Evolutionary conservation across 2,329 filamentous ascomycete genomes (phyloP).

Genomic region (Chrysoporthe austroafricana): DNA sequence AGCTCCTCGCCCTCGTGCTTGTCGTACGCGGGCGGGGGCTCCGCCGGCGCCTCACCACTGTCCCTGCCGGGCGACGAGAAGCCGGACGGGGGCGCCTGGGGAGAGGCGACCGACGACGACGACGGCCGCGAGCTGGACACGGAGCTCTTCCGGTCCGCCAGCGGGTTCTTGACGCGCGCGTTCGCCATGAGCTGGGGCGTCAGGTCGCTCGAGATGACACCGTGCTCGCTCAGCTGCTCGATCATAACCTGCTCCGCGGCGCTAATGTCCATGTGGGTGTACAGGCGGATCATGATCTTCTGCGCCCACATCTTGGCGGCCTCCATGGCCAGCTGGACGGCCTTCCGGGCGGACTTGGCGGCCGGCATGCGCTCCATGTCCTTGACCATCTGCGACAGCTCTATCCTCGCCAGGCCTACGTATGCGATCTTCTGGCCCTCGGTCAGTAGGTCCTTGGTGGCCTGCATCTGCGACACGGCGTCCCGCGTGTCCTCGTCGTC

Average conservation of each 20-base stretch:
- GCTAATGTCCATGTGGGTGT: constrained; percentile 95
- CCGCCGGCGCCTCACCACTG: constrained; percentile 51
- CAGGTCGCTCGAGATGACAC: constrained; percentile 81
- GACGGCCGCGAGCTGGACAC: constrained; percentile 22
- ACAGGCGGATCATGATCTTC: constrained; percentile 95
- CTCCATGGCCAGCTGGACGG: constrained; percentile 70
- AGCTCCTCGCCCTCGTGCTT: constrained; percentile 71
- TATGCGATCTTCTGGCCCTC: constrained; percentile 96
- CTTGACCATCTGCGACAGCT: constrained; percentile 76
- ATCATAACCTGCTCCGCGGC: constrained; percentile 96
- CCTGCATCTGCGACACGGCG: constrained; percentile 86
- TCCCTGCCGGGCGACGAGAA: constrained; percentile 33
- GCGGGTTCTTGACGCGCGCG: constrained; percentile 88
- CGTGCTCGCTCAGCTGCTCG: constrained; percentile 91
- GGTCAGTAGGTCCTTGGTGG: constrained; percentile 92
- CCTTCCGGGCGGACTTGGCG: constrained; percentile 70
- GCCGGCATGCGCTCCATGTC: constrained; percentile 65
- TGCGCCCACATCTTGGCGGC: constrained; percentile 94
- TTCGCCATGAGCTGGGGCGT: constrained; percentile 89
- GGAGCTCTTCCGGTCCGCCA: constrained; percentile 57
- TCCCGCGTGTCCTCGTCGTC: constrained; percentile 83
- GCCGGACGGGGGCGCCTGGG: constrained; percentile 11
- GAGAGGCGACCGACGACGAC: constrained; percentile 19
- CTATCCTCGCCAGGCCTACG: constrained; percentile 83
- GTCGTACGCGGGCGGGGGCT: constrained; percentile 63